phyloP scores from a whole-genome alignment of 129 eudicot genomes.

The Centaurea solstitialis region DNA sequence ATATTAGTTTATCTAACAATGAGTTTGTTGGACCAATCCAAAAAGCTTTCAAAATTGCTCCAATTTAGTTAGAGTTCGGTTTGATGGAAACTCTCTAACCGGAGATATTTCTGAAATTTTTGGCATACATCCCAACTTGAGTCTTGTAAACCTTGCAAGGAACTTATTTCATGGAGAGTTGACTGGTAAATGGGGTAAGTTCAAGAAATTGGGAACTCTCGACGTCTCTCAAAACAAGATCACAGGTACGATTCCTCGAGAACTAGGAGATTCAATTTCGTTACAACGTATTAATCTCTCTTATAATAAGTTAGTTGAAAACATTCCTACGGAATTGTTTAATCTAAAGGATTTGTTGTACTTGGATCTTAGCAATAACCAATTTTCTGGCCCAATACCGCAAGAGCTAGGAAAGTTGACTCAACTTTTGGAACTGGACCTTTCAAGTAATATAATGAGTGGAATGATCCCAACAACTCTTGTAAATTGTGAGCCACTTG shows the following conservation, averaged over 20 bases:
- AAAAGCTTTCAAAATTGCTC: conserved; percentile 43
- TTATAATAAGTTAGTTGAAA: conserved; percentile 23
- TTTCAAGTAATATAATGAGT: conserved; percentile 39
- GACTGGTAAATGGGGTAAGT: conserved; percentile 34
- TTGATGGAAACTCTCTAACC: conserved; percentile 27
- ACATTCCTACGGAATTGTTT: conserved; percentile 33
- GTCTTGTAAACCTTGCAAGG: conserved; percentile 15
- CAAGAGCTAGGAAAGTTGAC: conserved; percentile 29
- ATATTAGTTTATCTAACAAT: not conserved
- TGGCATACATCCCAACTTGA: conserved; percentile 39
- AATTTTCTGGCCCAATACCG: conserved; percentile 42
- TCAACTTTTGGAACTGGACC: conserved; percentile 25
- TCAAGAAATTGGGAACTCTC: conserved; percentile 10
- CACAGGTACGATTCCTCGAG: conserved; percentile 6
- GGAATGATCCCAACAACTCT: not conserved
- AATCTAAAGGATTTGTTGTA: not conserved
- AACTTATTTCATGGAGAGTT: conserved; percentile 36
- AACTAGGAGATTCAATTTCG: not conserved
- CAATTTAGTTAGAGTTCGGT: conserved; percentile 27
- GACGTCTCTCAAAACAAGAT: conserved; percentile 7
- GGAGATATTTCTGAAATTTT: conserved; percentile 41
- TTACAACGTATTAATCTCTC: conserved; percentile 31
- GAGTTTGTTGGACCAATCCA: conserved; percentile 13
- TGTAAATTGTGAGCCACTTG: not conserved
- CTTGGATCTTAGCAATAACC: conserved; percentile 36